These are phyloP conservation scores for Sclerotinia sclerotiorum DNA, from an alignment of 2,329 filamentous ascomycete species.

Conservation along the genomic window DNA sequence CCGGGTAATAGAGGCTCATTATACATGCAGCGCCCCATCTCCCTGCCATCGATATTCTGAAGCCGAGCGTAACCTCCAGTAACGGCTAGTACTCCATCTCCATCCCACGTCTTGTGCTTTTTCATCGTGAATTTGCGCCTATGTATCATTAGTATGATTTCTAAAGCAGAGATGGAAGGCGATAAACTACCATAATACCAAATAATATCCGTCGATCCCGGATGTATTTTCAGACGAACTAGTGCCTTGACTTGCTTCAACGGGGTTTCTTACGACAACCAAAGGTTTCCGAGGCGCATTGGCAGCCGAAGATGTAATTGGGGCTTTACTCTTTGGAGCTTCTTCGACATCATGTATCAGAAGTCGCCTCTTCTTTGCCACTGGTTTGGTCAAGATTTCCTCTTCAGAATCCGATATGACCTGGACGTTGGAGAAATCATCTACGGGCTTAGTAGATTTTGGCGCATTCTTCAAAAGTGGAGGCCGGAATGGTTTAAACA, in stretches of 20 bases:
- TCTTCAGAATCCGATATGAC: conserved; percentile 27
- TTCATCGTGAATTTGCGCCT: conserved; percentile 69
- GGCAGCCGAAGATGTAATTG: conserved; percentile 29
- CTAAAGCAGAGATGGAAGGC: not conserved
- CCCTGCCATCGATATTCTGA: conserved; percentile 61
- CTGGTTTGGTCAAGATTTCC: conserved; percentile 28
- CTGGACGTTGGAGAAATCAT: conserved; percentile 25
- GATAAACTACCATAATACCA: conserved; percentile 38
- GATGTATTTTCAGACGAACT: conserved; percentile 12
- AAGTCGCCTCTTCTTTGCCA: conserved; percentile 34
- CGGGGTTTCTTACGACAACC: conserved; percentile 33
- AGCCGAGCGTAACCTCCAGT: conserved; percentile 58
- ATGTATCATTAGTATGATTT: conserved; percentile 2
- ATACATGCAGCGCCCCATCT: conserved; percentile 59
- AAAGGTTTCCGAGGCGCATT: conserved; percentile 39
- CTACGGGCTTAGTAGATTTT: conserved; percentile 29
- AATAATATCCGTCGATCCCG: conserved; percentile 38
- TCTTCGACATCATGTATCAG: conserved; percentile 36
- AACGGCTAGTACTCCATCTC: conserved; percentile 64
- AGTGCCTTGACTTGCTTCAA: conserved; percentile 26
- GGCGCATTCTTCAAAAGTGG: conserved; percentile 33
- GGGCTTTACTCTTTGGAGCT: conserved; percentile 26
- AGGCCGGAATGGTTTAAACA: conserved; percentile 42
- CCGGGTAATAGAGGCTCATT: conserved; percentile 59
- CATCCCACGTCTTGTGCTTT: conserved; percentile 78